These are phyloP conservation scores for Ceratobasidium sp. DNA, from an alignment of 1,284 basidiomycete genomes.

Conservation along the genomic window DNA sequence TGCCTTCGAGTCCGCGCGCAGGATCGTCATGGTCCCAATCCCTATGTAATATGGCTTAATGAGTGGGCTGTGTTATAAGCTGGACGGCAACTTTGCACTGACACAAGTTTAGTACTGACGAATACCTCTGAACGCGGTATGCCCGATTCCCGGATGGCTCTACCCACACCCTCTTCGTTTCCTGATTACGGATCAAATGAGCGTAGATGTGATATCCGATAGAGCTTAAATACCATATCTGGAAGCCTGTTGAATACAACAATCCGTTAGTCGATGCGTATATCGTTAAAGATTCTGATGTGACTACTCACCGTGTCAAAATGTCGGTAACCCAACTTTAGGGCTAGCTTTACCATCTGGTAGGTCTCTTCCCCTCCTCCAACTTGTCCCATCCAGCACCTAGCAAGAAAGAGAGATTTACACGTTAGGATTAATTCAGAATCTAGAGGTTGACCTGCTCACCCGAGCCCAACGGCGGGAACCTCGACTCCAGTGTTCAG, in stretches of 20 bases:
- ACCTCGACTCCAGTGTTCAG: slow-evolving; percentile 57
- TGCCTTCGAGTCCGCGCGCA: slow-evolving; percentile 60
- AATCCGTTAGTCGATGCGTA: neutral
- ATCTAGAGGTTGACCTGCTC: neutral
- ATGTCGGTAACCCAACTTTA: slow-evolving; percentile 50
- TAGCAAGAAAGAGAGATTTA: slow-evolving; percentile 9
- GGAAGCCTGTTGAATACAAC: slow-evolving; percentile 12
- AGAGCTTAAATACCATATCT: slow-evolving; percentile 17
- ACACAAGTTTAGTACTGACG: slow-evolving; percentile 58
- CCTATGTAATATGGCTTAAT: slow-evolving; percentile 54
- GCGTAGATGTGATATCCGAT: neutral
- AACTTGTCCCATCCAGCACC: slow-evolving; percentile 52
- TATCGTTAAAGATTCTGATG: neutral
- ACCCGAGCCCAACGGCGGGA: slow-evolving; percentile 53
- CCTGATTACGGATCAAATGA: neutral
- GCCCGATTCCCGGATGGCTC: slow-evolving; percentile 60
- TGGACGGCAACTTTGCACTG: slow-evolving; percentile 10
- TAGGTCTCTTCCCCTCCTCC: slow-evolving; percentile 50
- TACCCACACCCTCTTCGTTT: slow-evolving; percentile 60
- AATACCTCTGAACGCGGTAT: slow-evolving; percentile 63
- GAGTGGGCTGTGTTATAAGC: neutral
- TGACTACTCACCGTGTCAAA: slow-evolving; percentile 44
- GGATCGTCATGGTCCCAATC: slow-evolving; percentile 59
- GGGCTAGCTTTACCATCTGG: slow-evolving; percentile 50
- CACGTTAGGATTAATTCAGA: neutral